A percentile compares a stretch with the other conserved stretches of the same genome.
Evolutionary conservation across 2,329 filamentous ascomycete genomes (phyloP).

Genomic region (Trichophyton rubrum): DNA sequence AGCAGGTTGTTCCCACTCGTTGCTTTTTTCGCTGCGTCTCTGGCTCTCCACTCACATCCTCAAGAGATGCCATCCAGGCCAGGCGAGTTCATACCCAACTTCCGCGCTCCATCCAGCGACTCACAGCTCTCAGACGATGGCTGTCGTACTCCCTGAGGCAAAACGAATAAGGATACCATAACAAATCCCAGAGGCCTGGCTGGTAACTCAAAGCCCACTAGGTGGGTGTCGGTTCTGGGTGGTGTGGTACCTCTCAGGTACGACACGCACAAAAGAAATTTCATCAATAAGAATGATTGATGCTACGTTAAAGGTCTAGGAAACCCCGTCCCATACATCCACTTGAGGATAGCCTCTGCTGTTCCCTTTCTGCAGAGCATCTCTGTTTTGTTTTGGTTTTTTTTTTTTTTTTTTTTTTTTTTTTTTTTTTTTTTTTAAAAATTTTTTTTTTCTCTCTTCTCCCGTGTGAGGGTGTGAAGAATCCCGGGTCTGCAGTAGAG

Average conservation of each 20-base stretch:
- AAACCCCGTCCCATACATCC: background rate
- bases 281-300: background rate
- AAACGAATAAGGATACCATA: conserved; percentile 1
- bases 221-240: background rate
- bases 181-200: background rate
- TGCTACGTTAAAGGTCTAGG: background rate
- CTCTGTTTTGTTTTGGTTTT: background rate
- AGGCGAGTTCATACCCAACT: conserved; percentile 4
- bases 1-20: conserved; percentile 1
- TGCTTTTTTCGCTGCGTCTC: background rate
- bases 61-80: background rate
- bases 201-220: background rate
- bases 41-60: background rate
- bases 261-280: conserved; percentile 3
- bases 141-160: background rate
- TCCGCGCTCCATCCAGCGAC: conserved; percentile 3
- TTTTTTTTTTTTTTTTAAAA: too few relatives aligned
- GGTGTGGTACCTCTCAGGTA: conserved; percentile 4
- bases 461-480: conserved; percentile 3
- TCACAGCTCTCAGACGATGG: background rate
- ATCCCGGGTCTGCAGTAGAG: background rate
- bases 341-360: background rate
- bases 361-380: background rate
- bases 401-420: too few relatives aligned
- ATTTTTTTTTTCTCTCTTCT: background rate